Base-by-base conservation (phyloP, 352 stramenopile genomes). In the Phytophthora niederhauseri region DNA sequence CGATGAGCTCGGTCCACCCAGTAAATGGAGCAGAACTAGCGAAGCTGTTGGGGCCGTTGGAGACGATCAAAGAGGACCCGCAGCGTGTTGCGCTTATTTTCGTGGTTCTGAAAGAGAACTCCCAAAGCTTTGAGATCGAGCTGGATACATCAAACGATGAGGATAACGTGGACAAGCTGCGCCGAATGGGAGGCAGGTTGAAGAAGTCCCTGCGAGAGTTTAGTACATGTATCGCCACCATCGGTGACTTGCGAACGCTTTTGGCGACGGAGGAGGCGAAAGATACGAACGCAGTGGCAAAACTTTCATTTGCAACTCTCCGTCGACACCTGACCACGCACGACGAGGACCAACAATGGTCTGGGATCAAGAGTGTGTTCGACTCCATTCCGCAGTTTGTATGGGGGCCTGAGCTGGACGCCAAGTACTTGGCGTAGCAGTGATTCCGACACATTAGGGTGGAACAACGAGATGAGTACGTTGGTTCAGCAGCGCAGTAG, bases 21-120 rank as follows among this genome's bases (percentile, higher is more conserved):
- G 58, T 58, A 7, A 65, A 30, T 9, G 58, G 58, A 30, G 58
- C 49, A 31, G 22, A 48, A 30, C 20, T 65, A 15, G 30, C 7
- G 46, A 15, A 51, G 4, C 19, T 15, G 24, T 17, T 66, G 30
- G 22, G 49, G 11, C 8, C 53, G 11, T 50, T 53, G 31, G n/a
- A 65, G 31, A 26, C 8, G 19, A 22, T 51, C 8, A 58, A 41
- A 58, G 6, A 24, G 11, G 17, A 53, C 34, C 38, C 54, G 2
- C 4, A 6, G 4, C 17, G 19, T 6, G 36, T 14, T 3, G 41
- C 15, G 14, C 15, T 53, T 5, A 30, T 53, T 15, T 30, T 62
- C 24, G 22, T 58, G 17, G 41, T 49, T 0, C 41, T 6, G 15
- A n/a, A 22, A 11, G 41, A 49, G 41, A 22, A 49, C 41, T 2